Evolutionary conservation across 2,329 filamentous ascomycete genomes (phyloP), one percentile per base, ranked within the genome.

Genomic region (Sarocladium kiliense): DNA sequence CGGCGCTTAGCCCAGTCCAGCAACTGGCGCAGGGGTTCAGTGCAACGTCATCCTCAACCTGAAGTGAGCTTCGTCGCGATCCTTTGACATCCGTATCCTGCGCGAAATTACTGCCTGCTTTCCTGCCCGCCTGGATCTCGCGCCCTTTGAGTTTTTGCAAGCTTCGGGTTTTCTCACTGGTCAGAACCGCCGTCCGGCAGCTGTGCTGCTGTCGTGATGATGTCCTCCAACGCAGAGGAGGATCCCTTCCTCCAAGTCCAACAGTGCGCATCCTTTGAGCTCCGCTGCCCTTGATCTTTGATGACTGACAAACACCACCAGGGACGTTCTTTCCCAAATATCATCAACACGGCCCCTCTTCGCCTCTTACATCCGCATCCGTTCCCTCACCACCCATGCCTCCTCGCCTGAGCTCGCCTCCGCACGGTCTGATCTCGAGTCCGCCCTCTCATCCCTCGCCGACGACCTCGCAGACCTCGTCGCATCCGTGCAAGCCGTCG

Each of bases 291-390:
- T 54, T 18, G 19, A 4, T 21, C 19, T 32, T 7, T 39, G 36
- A 44, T 23, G n/a, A 9, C 18, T 21, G 14, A 14, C 39, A 16
- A 39, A 39, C 9, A 6, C 36, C 36, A 18, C 57, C 68, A 96
- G 91, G 73, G 94, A 99, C 74, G 90, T 97, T 62, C 86, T 96
- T 62, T 76, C 85, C 60, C 88, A 95, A 58, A 85, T 99, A 60
- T 81, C 87, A 61, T 84, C 84, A 14, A 88, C 90, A 54, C 87
- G 93, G 10, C 87, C 92, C 54, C 85, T 97, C 56, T 97, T 97
- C 78, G 86, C 89, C 60, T 97, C 92, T 16, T 99, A 96, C 77
- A 82, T 96, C 42, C 93, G 94, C 67, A 99, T 99, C 74, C 90
- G 91, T 66, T 94, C 91, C 45, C 86, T 96, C 25, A 82, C 86